phyloP scores from a whole-genome alignment of 495 filamentous ascomycete genomes.

The Trypethelium eluteriae region DNA sequence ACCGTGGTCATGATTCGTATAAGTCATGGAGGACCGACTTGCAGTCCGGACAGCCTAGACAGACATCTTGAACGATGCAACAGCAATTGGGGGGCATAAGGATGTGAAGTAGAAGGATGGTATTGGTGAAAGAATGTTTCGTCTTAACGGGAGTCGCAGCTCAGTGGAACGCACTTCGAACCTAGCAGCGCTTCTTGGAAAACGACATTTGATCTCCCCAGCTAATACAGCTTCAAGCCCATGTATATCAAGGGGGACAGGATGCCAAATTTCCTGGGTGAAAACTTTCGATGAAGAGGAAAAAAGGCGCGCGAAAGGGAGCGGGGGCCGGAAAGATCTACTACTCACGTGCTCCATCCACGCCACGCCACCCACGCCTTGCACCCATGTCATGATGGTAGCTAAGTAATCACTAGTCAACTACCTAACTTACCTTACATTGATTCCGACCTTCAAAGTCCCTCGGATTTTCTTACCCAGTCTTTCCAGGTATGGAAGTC shows the following conservation, averaged over 20 bases:
- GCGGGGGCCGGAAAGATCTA: too few relatives aligned
- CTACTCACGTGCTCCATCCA: too few relatives aligned
- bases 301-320: background rate
- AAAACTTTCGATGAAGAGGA: conserved; percentile 51
- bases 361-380: too few relatives aligned
- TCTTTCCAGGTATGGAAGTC: background rate
- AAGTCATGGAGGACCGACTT: conserved; percentile 8
- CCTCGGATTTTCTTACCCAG: background rate
- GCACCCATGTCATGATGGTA: too few relatives aligned
- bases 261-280: conserved; percentile 62
- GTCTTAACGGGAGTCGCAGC: conserved; percentile 37
- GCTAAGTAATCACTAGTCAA: too few relatives aligned
- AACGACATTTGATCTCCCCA: conserved; percentile 58
- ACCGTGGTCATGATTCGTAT: conserved; percentile 15
- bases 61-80: conserved; percentile 2
- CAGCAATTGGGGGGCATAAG: conserved; percentile 11
- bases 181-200: conserved; percentile 57
- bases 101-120: background rate
- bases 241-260: conserved; percentile 37
- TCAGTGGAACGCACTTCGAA: conserved; percentile 17
- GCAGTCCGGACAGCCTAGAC: conserved; percentile 3
- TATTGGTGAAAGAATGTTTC: conserved; percentile 27
- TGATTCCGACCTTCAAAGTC: background rate
- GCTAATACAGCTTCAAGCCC: conserved; percentile 58
- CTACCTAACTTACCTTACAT: too few relatives aligned